phyloP scores from a whole-genome alignment of 306 rosid genomes.

The Dicorynia guianensis region DNA sequence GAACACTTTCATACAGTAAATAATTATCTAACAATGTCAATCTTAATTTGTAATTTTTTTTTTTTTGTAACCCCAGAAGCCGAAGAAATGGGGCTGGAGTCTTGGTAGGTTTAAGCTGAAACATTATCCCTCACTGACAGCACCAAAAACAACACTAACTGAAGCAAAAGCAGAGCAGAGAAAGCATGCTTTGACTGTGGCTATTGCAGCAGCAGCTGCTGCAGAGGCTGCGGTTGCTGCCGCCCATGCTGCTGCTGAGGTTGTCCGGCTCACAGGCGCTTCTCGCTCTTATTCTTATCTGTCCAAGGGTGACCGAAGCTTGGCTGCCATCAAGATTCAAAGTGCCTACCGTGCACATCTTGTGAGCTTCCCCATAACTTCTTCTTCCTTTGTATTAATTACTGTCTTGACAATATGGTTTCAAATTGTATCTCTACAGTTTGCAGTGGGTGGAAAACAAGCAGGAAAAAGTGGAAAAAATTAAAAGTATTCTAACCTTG shows the following conservation, averaged over 20 bases:
- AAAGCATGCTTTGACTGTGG: conserved; percentile 82
- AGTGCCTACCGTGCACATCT: conserved; percentile 81
- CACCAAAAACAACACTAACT: conserved; percentile 52
- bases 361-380: conserved; percentile 51
- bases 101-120: conserved; percentile 55
- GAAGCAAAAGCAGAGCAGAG: conserved; percentile 80
- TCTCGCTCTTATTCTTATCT: conserved; percentile 46
- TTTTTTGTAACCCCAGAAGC: conserved; percentile 46
- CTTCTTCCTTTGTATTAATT: background rate
- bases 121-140: conserved; percentile 58
- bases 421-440: conserved; percentile 5
- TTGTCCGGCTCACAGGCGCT: conserved; percentile 67
- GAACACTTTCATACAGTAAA: background rate
- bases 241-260: conserved; percentile 89
- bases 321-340: conserved; percentile 80
- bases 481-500: background rate
- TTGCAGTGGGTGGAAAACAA: background rate
- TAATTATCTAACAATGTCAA: background rate
- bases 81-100: conserved; percentile 67
- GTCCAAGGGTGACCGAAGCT: conserved; percentile 48
- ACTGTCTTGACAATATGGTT: background rate
- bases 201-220: conserved; percentile 82
- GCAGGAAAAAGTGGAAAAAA: background rate
- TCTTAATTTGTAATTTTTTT: conserved; percentile 19
- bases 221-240: conserved; percentile 93